Evolutionary conservation across 257 asterid genomes (phyloP), one percentile per base, ranked within the genome.

Genomic region (Scutellaria galericulata): DNA sequence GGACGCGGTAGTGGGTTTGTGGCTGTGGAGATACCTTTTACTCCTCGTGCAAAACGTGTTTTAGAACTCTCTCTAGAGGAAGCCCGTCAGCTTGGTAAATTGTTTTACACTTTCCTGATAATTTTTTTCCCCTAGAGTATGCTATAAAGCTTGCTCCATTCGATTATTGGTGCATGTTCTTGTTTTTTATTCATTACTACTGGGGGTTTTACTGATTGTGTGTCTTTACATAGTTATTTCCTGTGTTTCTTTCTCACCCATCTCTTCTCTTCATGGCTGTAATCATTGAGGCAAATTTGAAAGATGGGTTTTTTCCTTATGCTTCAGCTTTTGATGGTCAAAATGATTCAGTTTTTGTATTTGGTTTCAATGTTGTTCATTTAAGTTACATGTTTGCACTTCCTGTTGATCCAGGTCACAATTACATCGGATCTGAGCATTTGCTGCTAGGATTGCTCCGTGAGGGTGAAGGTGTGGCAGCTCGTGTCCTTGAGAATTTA

Each of bases 381-480:
- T 61, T 31, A 31, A 31, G 37, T 44, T 47, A 24, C 15, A 54
- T 68, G 46, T 54, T 74, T 27, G 27, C n/a, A 12, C 20, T 70
- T 39, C 10, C 62, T 73, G 40, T 68, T 75, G 77, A 63, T 77
- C 59, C 80, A 94, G 99, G 99, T 64, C 97, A 94, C 86, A 94
- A 94, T 80, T 94, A 94, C 88, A 94, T 94, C 78, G 99, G 99
- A 70, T 94, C 99, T 9, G 99, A 94, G 86, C 99, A 94, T 85
- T 90, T 93, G 83, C 83, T 93, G 61, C 83, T 93, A 77, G 98
- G 98, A 67, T 88, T 93, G 85, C 96, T 91, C 71, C 95, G 97
- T 12, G 98, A 91, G 83, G 98, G 97, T 73, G 98, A 93, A 85
- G 98, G 98, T 46, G 98, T 93, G 70, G 98, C 97, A 56, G 97